Evolutionary conservation across 2,329 filamentous ascomycete species (phyloP), one percentile per base, ranked within the genome.

Genomic region (Colletotrichum incanum): DNA sequence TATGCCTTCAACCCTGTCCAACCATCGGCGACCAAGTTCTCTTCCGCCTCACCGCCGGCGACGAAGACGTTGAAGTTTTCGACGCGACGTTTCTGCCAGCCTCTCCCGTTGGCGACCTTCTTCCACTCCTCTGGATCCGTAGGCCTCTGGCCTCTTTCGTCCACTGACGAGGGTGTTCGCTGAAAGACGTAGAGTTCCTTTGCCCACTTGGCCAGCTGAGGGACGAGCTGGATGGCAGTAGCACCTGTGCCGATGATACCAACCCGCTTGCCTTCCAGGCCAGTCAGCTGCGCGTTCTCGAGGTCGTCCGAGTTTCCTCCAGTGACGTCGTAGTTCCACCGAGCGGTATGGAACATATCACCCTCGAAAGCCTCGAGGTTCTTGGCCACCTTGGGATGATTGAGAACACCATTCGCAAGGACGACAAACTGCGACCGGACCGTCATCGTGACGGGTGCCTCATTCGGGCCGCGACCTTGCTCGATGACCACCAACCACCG

Each of bases 151-250:
- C 76, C 81, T 12, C 85, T 82, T 23, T 76, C 74, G 28, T 81
- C 80, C 5, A 87, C 80, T 0, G 79, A 78, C 1, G 84, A 82
- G 4, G 88, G 87, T 3, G 88, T 90, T 3, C 88, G 84, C 76
- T 90, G 88, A 76, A 90, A 84, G n/a, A 90, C 87, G 73, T 85
- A 88, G 3, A 90, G 76, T 49, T 89, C 80, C 59, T 86, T 84
- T 0, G 86, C 84, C 70, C 82, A 86, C 58, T 84, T 80, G 2
- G 84, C 86, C 0, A 89, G 76, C 23, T 80, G 76, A 0, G 87
- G 85, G 0, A 87, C 76, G 1, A 80, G 81, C 71, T 87, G 85
- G 3, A 88, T 79, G 0, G 82, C 84, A 0, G 86, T 88, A 1
- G 86, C 85, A 0, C 86, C 87, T 0, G 86, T 88, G 28, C 87